Evolutionary conservation across 2,329 filamentous ascomycete species (phyloP).

Genomic region (Xylariaceae sp.): DNA sequence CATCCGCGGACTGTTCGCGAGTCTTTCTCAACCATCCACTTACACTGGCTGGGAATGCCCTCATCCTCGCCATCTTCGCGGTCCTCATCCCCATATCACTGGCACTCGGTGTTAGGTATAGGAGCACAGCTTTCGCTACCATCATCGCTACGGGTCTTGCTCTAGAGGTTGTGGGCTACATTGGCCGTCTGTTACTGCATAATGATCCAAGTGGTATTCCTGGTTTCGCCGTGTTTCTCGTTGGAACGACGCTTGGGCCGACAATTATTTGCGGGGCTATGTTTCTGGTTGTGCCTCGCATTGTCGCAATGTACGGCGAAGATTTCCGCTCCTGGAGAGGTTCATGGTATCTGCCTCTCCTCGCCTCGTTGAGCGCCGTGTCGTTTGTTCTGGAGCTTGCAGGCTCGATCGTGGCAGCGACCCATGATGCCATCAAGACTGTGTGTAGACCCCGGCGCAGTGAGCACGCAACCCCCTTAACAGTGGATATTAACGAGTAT

Average conservation of each 20-base stretch:
- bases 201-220: constrained; percentile 31
- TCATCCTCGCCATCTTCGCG: constrained; percentile 38
- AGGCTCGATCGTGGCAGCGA: constrained; percentile 38
- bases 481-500: constrained; percentile 9
- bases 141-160: constrained; percentile 38
- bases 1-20: constrained; percentile 20
- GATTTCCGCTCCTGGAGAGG: constrained; percentile 35
- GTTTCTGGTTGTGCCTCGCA: constrained; percentile 42
- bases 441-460: constrained; percentile 30
- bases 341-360: constrained; percentile 30
- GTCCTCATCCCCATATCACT: constrained; percentile 36
- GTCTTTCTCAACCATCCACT: constrained; percentile 36
- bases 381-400: constrained; percentile 35
- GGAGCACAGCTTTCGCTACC: constrained; percentile 38
- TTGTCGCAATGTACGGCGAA: constrained; percentile 44
- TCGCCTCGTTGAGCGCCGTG: constrained; percentile 21
- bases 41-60: constrained; percentile 37
- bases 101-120: constrained; percentile 37
- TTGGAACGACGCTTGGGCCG: constrained; percentile 45
- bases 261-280: constrained; percentile 42
- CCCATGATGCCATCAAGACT: constrained; percentile 30
- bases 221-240: constrained; percentile 41
- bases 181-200: constrained; percentile 41
- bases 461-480: neutral
- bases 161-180: constrained; percentile 43